Evolutionary conservation across 176 grass and related monocot genomes (phyloP).

Genomic region (bread wheat (Triticum aestivum)): DNA sequence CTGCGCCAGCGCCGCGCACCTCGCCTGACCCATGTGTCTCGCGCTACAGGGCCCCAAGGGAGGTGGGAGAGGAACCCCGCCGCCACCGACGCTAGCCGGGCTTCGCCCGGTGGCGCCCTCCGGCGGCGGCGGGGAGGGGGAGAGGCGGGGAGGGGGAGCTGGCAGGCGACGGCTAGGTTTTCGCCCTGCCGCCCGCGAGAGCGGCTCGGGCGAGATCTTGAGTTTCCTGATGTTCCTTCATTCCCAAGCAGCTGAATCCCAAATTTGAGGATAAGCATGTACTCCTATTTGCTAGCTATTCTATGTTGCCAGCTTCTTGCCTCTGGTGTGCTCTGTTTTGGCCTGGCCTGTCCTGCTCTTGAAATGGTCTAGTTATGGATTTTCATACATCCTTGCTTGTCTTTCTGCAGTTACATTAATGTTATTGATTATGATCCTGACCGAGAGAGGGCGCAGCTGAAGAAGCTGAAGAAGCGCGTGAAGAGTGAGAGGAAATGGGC

Average conservation of each 20-base stretch:
- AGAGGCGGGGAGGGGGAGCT: too few relatives aligned
- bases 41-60: too few relatives aligned
- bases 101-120: too few relatives aligned
- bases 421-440: conserved; percentile 88
- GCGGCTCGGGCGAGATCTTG: too few relatives aligned
- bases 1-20: too few relatives aligned
- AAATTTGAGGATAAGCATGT: conserved; percentile 90
- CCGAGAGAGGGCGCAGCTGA: conserved; percentile 66
- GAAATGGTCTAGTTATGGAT: neutral
- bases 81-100: too few relatives aligned
- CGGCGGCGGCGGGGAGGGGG: too few relatives aligned
- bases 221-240: neutral
- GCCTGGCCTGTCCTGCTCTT: neutral
- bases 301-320: conserved; percentile 12
- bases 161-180: too few relatives aligned
- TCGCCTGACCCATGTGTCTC: too few relatives aligned
- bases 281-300: conserved; percentile 4
- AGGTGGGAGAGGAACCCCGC: too few relatives aligned
- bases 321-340: neutral
- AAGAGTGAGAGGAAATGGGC: conserved; percentile 76
- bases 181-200: too few relatives aligned
- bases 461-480: conserved; percentile 63
- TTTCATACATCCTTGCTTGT: neutral
- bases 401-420: conserved; percentile 77
- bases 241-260: conserved; percentile 64